Percentiles rank a stretch among this genome's conserved stretches.
phyloP scores from a whole-genome alignment of 2,329 filamentous ascomycete species.

The Epichloe brachyelytri region DNA sequence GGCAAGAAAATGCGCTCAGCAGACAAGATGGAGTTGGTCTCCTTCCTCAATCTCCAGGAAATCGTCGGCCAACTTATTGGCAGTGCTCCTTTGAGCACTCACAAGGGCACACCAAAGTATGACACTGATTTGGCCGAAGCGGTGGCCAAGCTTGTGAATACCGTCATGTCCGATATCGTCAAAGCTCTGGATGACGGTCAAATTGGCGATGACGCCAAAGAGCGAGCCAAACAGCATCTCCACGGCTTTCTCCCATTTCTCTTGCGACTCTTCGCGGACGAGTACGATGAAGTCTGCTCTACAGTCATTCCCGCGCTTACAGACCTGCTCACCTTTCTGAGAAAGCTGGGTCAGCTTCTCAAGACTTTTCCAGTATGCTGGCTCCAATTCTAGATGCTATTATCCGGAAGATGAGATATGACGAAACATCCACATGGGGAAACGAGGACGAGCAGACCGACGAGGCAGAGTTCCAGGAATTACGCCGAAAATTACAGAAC shows the following conservation, averaged over 20 bases:
- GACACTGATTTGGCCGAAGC: conserved; percentile 92
- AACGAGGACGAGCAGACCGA: conserved; percentile 91
- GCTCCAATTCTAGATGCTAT: conserved; percentile 83
- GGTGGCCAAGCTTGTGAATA: conserved; percentile 92
- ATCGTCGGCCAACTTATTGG: conserved; percentile 78
- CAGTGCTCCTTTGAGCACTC: conserved; percentile 68
- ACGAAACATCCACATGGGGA: conserved; percentile 88
- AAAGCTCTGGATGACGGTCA: conserved; percentile 62
- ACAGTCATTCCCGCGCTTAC: conserved; percentile 88
- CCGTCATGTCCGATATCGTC: conserved; percentile 74
- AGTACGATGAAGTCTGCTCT: conserved; percentile 96
- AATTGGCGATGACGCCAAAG: conserved; percentile 49
- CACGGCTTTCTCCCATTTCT: conserved; percentile 76
- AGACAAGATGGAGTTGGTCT: conserved; percentile 90
- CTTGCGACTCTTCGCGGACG: conserved; percentile 89
- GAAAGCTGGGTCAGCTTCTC: conserved; percentile 62
- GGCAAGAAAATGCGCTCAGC: conserved; percentile 93
- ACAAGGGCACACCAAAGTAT: conserved; percentile 71
- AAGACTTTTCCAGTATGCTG: conserved; percentile 69
- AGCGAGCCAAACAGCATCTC: conserved; percentile 68
- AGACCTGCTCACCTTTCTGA: conserved; percentile 80
- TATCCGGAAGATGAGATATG: conserved; percentile 92
- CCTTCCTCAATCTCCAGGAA: conserved; percentile 74
- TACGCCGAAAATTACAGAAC: conserved; percentile 78
- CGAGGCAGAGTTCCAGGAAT: conserved; percentile 92